phyloP scores from a whole-genome alignment of 106 monocot species.

The Vanilla planifolia region DNA sequence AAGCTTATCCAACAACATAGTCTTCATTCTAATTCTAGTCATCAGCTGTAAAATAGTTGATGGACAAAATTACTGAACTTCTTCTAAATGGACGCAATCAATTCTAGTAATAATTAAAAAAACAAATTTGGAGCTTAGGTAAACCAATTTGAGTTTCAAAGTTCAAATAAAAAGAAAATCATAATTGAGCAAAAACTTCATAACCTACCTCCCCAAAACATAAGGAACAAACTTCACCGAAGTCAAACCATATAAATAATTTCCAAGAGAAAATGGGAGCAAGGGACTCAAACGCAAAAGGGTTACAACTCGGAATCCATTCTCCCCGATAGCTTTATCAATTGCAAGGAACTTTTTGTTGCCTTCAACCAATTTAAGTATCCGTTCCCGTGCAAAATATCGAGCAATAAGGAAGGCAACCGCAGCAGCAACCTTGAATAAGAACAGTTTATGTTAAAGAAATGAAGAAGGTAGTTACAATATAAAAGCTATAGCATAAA shows the following conservation, averaged over 20 bases:
- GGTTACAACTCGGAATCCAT: constrained; percentile 92
- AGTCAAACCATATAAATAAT: constrained; percentile 95
- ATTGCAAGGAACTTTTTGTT: constrained; percentile 96
- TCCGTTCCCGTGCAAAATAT: constrained; percentile 91
- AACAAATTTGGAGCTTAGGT: too few species aligned
- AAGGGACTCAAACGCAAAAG: constrained; percentile 90
- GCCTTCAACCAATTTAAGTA: constrained; percentile 93
- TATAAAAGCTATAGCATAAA: neutral
- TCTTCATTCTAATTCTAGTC: too few species aligned
- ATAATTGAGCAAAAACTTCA: neutral
- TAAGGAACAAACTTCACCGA: constrained; percentile 94
- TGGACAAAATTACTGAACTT: too few species aligned
- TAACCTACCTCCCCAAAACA: constrained; percentile 81
- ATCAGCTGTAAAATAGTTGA: too few species aligned
- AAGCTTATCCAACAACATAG: too few species aligned
- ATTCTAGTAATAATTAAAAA: too few species aligned
- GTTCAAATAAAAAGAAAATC: neutral
- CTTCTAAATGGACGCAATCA: too few species aligned
- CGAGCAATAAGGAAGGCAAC: constrained; percentile 93
- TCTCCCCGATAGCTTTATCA: constrained; percentile 96
- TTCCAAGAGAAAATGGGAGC: constrained; percentile 92
- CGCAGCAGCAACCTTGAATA: constrained; percentile 73
- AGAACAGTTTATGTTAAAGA: constrained; percentile 14
- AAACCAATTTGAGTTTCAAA: neutral
- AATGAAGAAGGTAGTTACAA: neutral